These are phyloP conservation scores for Talaromyces sp. DNA, from an alignment of 2,329 filamentous ascomycete species.

Conservation along the genomic window DNA sequence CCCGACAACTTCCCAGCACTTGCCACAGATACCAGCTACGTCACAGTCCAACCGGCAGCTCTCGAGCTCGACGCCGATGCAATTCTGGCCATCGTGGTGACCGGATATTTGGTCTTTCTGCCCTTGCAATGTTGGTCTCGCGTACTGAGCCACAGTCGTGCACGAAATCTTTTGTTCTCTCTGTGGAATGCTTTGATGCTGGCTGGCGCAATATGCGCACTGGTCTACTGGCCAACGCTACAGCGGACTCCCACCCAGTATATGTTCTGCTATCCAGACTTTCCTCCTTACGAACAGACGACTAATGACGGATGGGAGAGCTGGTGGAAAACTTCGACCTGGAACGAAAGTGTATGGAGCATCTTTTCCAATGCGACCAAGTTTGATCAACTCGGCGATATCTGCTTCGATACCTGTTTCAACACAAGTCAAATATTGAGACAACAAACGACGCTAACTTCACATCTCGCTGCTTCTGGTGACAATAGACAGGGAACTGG, in stretches of 20 bases:
- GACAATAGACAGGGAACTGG: not conserved
- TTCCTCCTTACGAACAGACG: conserved; percentile 16
- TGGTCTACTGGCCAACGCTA: conserved; percentile 18
- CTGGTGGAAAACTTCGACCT: conserved; percentile 19
- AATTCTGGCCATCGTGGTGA: conserved; percentile 27
- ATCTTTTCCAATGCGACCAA: conserved; percentile 19
- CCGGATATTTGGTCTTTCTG: conserved; percentile 28
- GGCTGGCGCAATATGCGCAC: conserved; percentile 22
- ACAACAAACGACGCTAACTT: not conserved
- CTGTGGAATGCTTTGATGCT: conserved; percentile 28
- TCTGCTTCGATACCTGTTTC: conserved; percentile 29
- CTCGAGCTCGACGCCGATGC: conserved; percentile 28
- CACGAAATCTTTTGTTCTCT: conserved; percentile 21
- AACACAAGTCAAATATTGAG: not conserved
- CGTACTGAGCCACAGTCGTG: conserved; percentile 19
- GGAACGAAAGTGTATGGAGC: conserved; percentile 25
- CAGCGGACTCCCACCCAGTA: conserved; percentile 19
- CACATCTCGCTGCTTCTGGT: not conserved
- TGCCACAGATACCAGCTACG: conserved; percentile 14
- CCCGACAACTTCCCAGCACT: not conserved
- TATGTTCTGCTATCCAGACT: conserved; percentile 25
- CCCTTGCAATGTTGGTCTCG: conserved; percentile 29
- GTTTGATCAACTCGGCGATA: conserved; percentile 18
- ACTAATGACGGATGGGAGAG: conserved; percentile 23
- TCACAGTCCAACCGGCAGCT: conserved; percentile 22